These are phyloP conservation scores for Periconia digitata DNA, from an alignment of 2,329 filamentous ascomycete species.

Conservation along the genomic window DNA sequence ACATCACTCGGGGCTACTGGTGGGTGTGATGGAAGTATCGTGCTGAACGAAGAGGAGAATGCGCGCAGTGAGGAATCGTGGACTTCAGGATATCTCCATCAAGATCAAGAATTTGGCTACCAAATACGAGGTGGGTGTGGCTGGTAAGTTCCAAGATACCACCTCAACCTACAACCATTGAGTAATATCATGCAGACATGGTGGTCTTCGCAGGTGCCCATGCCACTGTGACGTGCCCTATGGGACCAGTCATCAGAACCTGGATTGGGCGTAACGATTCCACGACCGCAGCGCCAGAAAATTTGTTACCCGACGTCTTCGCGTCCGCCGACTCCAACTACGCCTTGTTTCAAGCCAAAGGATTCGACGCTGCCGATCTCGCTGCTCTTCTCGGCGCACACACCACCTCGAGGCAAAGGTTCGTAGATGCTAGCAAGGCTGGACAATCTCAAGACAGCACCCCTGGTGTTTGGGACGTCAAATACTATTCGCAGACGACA, in stretches of 20 bases:
- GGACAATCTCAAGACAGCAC: constrained; percentile 33
- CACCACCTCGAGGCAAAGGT: constrained; percentile 30
- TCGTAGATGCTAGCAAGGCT: constrained; percentile 19
- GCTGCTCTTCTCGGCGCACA: constrained; percentile 38
- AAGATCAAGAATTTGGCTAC: constrained; percentile 8
- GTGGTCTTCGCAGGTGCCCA: background rate
- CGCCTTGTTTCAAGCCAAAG: constrained; percentile 37
- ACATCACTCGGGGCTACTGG: constrained; percentile 3
- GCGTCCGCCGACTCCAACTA: constrained; percentile 30
- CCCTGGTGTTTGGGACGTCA: constrained; percentile 35
- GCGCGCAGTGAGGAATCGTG: constrained; percentile 23
- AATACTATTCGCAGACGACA: constrained; percentile 34
- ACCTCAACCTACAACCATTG: background rate
- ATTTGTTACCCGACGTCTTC: constrained; percentile 29
- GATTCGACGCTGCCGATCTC: constrained; percentile 33
- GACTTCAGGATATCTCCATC: constrained; percentile 21
- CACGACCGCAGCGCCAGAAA: constrained; percentile 18
- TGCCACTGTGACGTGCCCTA: constrained; percentile 21
- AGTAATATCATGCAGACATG: background rate
- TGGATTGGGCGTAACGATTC: constrained; percentile 37
- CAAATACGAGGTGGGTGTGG: constrained; percentile 32
- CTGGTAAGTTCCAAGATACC: constrained; percentile 23
- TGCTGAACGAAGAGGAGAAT: constrained; percentile 20
- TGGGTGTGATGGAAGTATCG: constrained; percentile 29
- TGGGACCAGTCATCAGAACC: constrained; percentile 32